phyloP scores from a whole-genome alignment of 129 eudicot species.

The Helianthus annuus region HanXRQr2.0-SUNRISE NC_035439.2:3232525-3233024 shows the following conservation, averaged over 20 bases:
- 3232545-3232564: conserved; percentile 40
- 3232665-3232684: conserved; percentile 20
- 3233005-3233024: not conserved
- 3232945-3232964: not conserved
- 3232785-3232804: conserved; percentile 32
- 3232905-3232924: not conserved
- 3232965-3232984: not conserved
- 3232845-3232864: conserved; percentile 4
- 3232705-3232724: conserved; percentile 26
- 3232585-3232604: conserved; percentile 25
- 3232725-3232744: conserved; percentile 1
- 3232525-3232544: conserved; percentile 23
- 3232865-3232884: not conserved
- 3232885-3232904: not conserved
- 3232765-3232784: conserved; percentile 28
- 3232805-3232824: conserved; percentile 32
- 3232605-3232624: conserved; percentile 26
- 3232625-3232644: conserved; percentile 24
- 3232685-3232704: conserved; percentile 16
- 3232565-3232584: conserved; percentile 30
- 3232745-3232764: conserved; percentile 8
- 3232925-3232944: not conserved
- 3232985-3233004: not conserved
- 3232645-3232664: conserved; percentile 26
- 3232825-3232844: not conserved